Conservation (phyloP, 2,329 filamentous ascomycete genomes). For the Colletotrichum lindemuthianum region DNA sequence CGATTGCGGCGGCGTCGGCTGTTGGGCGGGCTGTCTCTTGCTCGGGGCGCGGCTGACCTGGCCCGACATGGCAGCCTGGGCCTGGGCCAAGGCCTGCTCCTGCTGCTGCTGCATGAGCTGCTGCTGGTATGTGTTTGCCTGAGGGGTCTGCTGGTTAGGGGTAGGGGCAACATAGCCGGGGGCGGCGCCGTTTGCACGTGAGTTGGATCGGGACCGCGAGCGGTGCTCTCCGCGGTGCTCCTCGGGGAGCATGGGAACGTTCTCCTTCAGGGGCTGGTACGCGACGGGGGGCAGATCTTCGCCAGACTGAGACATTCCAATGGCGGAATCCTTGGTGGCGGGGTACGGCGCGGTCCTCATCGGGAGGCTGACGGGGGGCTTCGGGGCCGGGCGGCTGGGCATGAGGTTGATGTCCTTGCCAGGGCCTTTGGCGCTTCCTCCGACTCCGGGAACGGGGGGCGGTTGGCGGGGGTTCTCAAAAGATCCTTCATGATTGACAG, state of each 20-base stretch:
- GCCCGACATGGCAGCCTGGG: conserved; percentile 79
- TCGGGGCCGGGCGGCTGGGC: conserved; percentile 86
- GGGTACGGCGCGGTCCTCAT: conserved; percentile 66
- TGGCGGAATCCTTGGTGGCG: conserved; percentile 68
- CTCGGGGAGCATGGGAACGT: conserved; percentile 70
- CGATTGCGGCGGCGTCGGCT: conserved; percentile 61
- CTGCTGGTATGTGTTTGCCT: conserved; percentile 66
- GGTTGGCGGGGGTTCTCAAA: conserved; percentile 97
- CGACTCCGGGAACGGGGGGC: conserved; percentile 80
- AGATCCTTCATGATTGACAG: conserved; percentile 86
- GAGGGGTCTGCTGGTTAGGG: conserved; percentile 52
- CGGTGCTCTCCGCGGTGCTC: conserved; percentile 55
- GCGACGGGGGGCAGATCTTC: conserved; percentile 64
- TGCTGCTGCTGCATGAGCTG: conserved; percentile 83
- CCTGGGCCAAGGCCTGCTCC: conserved; percentile 82
- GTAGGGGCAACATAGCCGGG: conserved; percentile 57
- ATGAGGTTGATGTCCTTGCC: conserved; percentile 71
- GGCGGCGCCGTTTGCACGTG: conserved; percentile 65
- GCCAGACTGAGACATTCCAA: conserved; percentile 65
- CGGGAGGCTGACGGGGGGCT: conserved; percentile 77
- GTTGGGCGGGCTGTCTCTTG: conserved; percentile 69
- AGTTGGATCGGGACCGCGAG: conserved; percentile 72
- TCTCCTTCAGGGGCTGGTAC: conserved; percentile 63
- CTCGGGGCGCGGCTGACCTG: conserved; percentile 79
- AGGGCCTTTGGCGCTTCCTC: conserved; percentile 54